Base-by-base conservation (phyloP, 176 grass and related monocot genomes). In the Eleusine coracana region DNA sequence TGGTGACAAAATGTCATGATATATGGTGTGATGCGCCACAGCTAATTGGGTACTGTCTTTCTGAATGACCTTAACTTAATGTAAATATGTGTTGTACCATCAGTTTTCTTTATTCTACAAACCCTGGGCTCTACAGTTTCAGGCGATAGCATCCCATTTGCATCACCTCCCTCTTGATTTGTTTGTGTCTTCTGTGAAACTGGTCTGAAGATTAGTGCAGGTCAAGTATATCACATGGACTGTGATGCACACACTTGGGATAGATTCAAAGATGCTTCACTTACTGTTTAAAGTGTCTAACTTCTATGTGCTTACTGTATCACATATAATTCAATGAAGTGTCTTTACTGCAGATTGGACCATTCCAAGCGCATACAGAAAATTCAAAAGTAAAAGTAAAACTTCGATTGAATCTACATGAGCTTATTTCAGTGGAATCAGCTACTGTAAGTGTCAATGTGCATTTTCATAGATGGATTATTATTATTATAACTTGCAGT, bases 331-430 rank as follows among this genome's bases (percentile, higher is more conserved):
- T 80, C n/a, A 17, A 62, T 29, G 36, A 70, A 61, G 18, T 81
- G 31, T 20, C 18, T 0, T 80, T 76, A 63, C 79, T 94, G 85
- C 85, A 99, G 96, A 92, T 96, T 89, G 91, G 96, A 18, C 91
- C 96, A 73, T 99, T 99, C 75, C 89, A 90, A 82, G 72, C 89
- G 72, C 83, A 85, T 23, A 76, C 83, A 45, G 77, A 89, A 84
- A 90, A 88, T 71, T 78, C 89, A 74, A 89, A 85, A 90, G 82
- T 96, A 36, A 99, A 99, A 99, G 83, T 99, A 66, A 96, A 76
- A 85, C 37, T 96, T 67, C 80, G 89, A 44, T 83, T 99, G 80
- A 96, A 96, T 93, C 91, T 99, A 49, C 96, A 99, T 96, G 93
- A 93, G 58, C 83, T 96, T 66, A 78, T 99, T 90, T 90, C 81